Percentiles rank a stretch among this genome's conserved stretches.
Conservation (phyloP, 495 filamentous ascomycete genomes). For the Cercophora sp. region DNA sequence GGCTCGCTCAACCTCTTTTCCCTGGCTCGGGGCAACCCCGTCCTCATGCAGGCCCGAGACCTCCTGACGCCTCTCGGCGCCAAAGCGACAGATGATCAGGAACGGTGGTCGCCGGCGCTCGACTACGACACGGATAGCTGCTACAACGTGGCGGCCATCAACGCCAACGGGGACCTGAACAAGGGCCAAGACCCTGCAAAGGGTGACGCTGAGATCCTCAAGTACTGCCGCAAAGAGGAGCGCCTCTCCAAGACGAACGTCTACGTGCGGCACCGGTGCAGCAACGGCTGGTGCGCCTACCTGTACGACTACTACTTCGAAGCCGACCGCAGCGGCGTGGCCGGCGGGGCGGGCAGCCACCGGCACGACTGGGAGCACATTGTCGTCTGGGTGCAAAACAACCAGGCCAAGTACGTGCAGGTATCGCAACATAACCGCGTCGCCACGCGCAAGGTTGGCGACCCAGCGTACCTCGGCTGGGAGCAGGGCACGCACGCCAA, state of each 20-base stretch:
- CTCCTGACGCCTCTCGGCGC: no score
- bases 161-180: conserved; percentile 17
- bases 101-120: conserved; percentile 20
- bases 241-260: conserved; percentile 27
- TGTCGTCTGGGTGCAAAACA: conserved; percentile 18
- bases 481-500: conserved; percentile 20
- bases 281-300: conserved; percentile 27
- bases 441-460: conserved; percentile 8
- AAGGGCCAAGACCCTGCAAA: no score
- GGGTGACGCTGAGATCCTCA: conserved; percentile 1
- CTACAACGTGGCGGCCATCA: conserved; percentile 30
- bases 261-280: conserved; percentile 28
- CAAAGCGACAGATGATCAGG: no score
- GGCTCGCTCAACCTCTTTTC: no score
- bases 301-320: conserved; percentile 33
- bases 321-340: conserved; percentile 16
- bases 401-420: conserved; percentile 16
- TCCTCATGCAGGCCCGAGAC: no score
- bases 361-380: conserved; percentile 33
- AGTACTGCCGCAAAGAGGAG: conserved; percentile 17
- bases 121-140: conserved; percentile 33
- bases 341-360: conserved; percentile 17
- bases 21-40: no score
- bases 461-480: conserved; percentile 7
- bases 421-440: conserved; percentile 20